Percentiles rank a stretch among this genome's conserved stretches.
Conservation (phyloP, 371 early-diverging fungal species). For the Saksenaea oblongispora region DNA sequence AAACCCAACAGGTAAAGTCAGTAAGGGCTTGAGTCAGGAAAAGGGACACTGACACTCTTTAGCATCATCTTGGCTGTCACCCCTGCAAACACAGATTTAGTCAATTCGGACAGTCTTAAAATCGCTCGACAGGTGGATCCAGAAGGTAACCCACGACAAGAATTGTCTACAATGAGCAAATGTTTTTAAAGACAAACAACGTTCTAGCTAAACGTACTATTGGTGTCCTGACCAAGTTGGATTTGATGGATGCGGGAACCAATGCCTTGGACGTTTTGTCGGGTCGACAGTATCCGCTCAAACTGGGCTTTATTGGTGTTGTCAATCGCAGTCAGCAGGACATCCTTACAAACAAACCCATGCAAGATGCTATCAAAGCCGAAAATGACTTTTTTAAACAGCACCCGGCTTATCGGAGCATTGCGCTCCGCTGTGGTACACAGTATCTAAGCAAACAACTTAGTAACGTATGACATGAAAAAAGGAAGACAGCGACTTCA, state of each 20-base stretch:
- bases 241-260: constrained; percentile 95
- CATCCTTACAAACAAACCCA: constrained; percentile 79
- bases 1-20: constrained; percentile 76
- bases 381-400: constrained; percentile 81
- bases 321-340: constrained; percentile 92
- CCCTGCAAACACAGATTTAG: constrained; percentile 91
- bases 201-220: constrained; percentile 74
- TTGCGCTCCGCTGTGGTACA: constrained; percentile 85
- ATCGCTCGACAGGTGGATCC: constrained; percentile 92
- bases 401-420: constrained; percentile 82
- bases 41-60: constrained; percentile 5
- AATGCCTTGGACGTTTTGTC: constrained; percentile 87
- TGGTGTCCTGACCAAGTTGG: constrained; percentile 93
- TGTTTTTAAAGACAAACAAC: background rate
- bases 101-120: constrained; percentile 93
- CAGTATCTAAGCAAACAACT: constrained; percentile 76
- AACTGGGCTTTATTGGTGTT: constrained; percentile 90
- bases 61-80: constrained; percentile 95
- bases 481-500: background rate
- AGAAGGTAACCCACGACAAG: constrained; percentile 47
- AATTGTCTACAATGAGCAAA: background rate
- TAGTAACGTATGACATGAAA: constrained; percentile 58
- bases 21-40: constrained; percentile 16
- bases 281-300: constrained; percentile 80
- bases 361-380: constrained; percentile 70